A percentile compares a stretch with the other conserved stretches of the same genome.
Evolutionary conservation across 371 early-diverging fungal species (phyloP).

Genomic region (Syncephalastrum sp.): DNA sequence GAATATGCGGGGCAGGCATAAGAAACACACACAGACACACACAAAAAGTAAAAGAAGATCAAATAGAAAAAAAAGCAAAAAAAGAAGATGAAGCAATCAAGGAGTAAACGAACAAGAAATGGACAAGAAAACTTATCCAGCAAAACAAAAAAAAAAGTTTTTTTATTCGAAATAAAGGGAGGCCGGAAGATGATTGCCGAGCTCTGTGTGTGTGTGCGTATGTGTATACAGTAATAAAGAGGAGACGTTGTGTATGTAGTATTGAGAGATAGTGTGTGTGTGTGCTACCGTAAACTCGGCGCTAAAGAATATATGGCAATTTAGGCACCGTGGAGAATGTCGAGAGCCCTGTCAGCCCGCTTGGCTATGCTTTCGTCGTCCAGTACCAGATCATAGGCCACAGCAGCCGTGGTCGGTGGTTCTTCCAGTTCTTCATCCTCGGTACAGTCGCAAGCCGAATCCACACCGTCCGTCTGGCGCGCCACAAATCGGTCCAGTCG

Average conservation of each 20-base stretch:
- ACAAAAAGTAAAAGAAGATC: constrained; percentile 4
- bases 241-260: not conserved
- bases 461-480: constrained; percentile 27
- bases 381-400: constrained; percentile 7
- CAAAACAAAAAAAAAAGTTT: not conserved
- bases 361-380: constrained; percentile 15
- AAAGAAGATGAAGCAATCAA: constrained; percentile 17
- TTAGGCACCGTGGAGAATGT: constrained; percentile 36
- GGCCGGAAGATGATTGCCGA: no score
- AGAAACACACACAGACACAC: not conserved
- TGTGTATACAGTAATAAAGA: constrained; percentile 2
- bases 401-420: not conserved
- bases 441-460: constrained; percentile 32
- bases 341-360: constrained; percentile 33
- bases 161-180: no score
- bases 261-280: no score
- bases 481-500: constrained; percentile 27
- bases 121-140: constrained; percentile 11
- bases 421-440: constrained; percentile 21
- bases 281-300: no score
- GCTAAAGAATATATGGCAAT: constrained; percentile 1
- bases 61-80: not conserved
- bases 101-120: constrained; percentile 13
- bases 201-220: not conserved
- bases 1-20: no score